Evolutionary conservation across 495 filamentous ascomycete species (phyloP).

Genomic region (Lepidopterella palustris): DNA sequence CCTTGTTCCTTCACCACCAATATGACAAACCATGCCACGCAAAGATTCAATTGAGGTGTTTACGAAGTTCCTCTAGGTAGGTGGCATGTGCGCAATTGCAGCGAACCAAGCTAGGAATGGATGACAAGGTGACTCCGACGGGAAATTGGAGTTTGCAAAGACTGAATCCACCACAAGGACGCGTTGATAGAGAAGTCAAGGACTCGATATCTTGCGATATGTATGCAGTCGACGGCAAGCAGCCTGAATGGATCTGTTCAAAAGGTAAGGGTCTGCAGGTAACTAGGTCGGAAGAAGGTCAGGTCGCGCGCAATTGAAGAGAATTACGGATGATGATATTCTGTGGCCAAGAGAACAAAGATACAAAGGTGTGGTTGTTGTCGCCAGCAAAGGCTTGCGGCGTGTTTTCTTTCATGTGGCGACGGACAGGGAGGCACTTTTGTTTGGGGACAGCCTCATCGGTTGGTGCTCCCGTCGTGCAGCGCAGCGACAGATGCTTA

Average conservation of each 20-base stretch:
- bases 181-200: not conserved
- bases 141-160: not conserved
- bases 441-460: no score
- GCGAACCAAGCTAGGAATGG: not conserved
- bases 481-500: no score
- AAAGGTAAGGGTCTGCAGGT: no score
- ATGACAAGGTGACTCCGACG: not conserved
- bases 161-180: not conserved
- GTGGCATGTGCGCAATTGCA: constrained; percentile 1
- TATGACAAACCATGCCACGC: not conserved
- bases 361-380: not conserved
- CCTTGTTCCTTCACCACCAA: not conserved
- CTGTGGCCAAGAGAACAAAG: not conserved
- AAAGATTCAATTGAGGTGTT: not conserved
- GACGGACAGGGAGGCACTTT: not conserved
- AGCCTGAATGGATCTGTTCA: no score
- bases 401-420: not conserved
- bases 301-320: not conserved
- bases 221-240: no score
- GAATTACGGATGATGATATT: not conserved
- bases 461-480: no score
- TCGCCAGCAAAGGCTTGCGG: not conserved
- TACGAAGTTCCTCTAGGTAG: not conserved
- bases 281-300: no score
- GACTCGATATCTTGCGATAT: not conserved